Percentiles rank a stretch among this genome's conserved stretches.
Evolutionary conservation across 257 asterid species (phyloP).

Genomic region (Capsicum pubescens): DNA sequence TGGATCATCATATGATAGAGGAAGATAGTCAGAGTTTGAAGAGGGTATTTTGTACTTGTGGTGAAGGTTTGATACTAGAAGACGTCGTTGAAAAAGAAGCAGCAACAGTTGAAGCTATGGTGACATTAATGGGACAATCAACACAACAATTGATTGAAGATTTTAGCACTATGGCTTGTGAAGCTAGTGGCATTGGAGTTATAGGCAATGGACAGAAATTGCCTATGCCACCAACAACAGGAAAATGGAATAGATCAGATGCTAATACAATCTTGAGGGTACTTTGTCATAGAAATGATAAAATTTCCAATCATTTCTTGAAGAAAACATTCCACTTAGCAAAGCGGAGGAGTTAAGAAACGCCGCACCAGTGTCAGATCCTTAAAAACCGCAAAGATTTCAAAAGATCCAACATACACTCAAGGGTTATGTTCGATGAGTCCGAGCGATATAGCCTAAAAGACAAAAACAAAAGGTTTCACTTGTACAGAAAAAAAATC

Average conservation of each 20-base stretch:
- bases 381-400: neutral
- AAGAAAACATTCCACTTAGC: constrained; percentile 84
- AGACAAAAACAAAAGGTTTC: neutral
- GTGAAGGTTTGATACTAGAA: constrained; percentile 75
- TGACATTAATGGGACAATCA: constrained; percentile 70
- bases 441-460: no score
- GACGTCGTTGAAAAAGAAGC: constrained; percentile 72
- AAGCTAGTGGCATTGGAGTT: constrained; percentile 65
- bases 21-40: constrained; percentile 75
- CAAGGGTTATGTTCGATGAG: no score
- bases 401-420: neutral
- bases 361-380: neutral
- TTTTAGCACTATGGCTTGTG: constrained; percentile 76
- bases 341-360: constrained; percentile 60
- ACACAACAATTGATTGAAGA: constrained; percentile 87
- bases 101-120: constrained; percentile 72
- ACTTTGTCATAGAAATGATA: constrained; percentile 78
- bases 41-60: constrained; percentile 62
- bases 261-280: constrained; percentile 85
- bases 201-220: constrained; percentile 66
- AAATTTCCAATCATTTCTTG: constrained; percentile 65
- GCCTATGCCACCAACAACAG: constrained; percentile 92
- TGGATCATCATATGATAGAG: constrained; percentile 77
- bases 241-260: constrained; percentile 80
- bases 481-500: neutral